Evolutionary conservation across 2,329 filamentous ascomycete species (phyloP).

Genomic region (Phyllosticta citrichinensis): DNA sequence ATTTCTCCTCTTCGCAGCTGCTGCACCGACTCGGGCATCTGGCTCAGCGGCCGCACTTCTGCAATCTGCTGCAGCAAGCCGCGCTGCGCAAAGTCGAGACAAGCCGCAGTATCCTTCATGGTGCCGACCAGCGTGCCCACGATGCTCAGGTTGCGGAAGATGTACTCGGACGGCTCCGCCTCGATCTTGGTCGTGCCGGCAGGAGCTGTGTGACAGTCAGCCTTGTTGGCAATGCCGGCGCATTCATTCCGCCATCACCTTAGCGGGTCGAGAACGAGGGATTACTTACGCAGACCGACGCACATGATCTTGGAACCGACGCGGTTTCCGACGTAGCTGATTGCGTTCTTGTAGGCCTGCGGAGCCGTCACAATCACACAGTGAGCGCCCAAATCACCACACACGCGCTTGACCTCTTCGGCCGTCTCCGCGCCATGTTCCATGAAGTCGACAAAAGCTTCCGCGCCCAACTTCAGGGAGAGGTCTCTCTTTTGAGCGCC

Average conservation of each 20-base stretch:
- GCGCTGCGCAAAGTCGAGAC: conserved; percentile 39
- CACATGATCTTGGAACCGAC: conserved; percentile 41
- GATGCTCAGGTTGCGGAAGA: conserved; percentile 26
- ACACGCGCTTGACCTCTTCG: conserved; percentile 24
- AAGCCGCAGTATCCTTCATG: conserved; percentile 39
- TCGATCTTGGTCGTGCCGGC: conserved; percentile 17
- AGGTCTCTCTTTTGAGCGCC: conserved; percentile 21
- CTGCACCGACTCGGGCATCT: conserved; percentile 42
- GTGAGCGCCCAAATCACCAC: conserved; percentile 22
- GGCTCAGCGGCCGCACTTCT: conserved; percentile 38
- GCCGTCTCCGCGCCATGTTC: conserved; percentile 22
- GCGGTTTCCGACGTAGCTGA: conserved; percentile 37
- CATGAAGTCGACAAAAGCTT: conserved; percentile 16
- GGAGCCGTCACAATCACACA: conserved; percentile 31
- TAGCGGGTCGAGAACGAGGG: background rate
- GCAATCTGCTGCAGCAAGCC: conserved; percentile 42
- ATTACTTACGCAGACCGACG: conserved; percentile 29
- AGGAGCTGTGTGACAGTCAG: background rate
- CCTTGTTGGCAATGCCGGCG: conserved; percentile 10
- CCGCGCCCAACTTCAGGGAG: background rate
- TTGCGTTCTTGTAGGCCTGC: conserved; percentile 31
- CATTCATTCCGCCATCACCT: background rate
- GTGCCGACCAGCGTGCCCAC: conserved; percentile 34
- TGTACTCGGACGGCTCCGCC: conserved; percentile 25
- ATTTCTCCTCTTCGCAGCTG: conserved; percentile 41